Conservation (phyloP, 805 yeast species). For the Saturnispora dispora region DNA sequence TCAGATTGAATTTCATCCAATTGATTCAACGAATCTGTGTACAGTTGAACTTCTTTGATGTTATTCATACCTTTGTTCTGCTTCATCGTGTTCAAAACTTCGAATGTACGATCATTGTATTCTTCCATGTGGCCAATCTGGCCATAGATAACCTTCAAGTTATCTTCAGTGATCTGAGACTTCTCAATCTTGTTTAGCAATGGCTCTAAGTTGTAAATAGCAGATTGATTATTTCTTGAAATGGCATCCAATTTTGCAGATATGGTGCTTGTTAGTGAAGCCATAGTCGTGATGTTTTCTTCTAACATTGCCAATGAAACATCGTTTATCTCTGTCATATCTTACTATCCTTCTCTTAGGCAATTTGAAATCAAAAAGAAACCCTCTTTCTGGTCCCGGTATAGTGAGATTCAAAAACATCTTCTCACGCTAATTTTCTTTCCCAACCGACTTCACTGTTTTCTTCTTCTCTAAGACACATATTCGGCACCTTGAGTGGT, state of each 20-base stretch:
- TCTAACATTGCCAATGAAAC: conserved; percentile 79
- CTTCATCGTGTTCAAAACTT: conserved; percentile 18
- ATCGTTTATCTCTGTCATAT: conserved; percentile 41
- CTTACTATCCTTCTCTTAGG: background rate
- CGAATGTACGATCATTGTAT: conserved; percentile 6
- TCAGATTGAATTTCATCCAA: conserved; percentile 24
- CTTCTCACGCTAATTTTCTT: background rate
- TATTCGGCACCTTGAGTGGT: background rate
- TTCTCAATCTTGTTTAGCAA: conserved; percentile 2
- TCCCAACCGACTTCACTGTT: background rate
- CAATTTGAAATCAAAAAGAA: background rate
- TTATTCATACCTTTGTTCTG: conserved; percentile 20
- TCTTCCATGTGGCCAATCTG: conserved; percentile 28
- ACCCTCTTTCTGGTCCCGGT: background rate
- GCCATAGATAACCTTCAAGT: conserved; percentile 36
- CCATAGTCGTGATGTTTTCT: conserved; percentile 56
- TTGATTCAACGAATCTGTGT: conserved; percentile 26
- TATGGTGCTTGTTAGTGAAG: conserved; percentile 46
- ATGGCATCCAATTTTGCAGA: conserved; percentile 46
- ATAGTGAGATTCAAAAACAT: background rate
- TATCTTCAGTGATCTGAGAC: background rate
- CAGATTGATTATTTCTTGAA: conserved; percentile 42
- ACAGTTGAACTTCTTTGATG: conserved; percentile 35
- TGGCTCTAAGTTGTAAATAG: conserved; percentile 36
- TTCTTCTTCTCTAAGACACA: background rate